A percentile compares a stretch with the other conserved stretches of the same genome.
These are phyloP conservation scores for Crucihimalaya himalaica DNA, from an alignment of 345 rosid species.

Conservation along the genomic window DNA sequence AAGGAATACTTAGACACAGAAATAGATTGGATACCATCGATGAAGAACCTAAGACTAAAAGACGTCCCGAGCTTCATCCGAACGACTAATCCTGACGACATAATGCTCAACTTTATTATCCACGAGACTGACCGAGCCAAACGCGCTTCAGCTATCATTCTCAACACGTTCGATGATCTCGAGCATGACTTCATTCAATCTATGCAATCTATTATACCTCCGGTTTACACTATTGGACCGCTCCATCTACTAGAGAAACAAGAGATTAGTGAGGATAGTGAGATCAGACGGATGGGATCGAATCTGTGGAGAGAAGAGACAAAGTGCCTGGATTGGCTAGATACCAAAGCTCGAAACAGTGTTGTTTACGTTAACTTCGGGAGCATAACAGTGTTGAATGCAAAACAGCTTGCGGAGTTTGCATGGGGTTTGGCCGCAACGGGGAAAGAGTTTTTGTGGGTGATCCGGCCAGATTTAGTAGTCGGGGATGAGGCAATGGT, in stretches of 20 bases:
- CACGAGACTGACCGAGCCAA: conserved; percentile 35
- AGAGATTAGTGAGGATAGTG: conserved; percentile 1
- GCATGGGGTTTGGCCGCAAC: conserved; percentile 68
- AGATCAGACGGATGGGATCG: conserved; percentile 38
- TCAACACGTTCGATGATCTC: conserved; percentile 49
- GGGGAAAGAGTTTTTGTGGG: conserved; percentile 53
- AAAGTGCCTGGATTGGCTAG: conserved; percentile 50
- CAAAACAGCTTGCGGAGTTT: conserved; percentile 47
- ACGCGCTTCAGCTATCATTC: conserved; percentile 48
- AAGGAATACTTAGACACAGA: conserved; percentile 54
- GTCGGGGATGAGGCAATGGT: conserved; percentile 45
- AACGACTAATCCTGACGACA: conserved; percentile 42
- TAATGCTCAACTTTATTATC: conserved; percentile 14
- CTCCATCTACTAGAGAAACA: conserved; percentile 41
- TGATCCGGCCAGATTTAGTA: conserved; percentile 57
- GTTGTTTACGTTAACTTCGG: conserved; percentile 65
- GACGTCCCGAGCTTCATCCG: conserved; percentile 52
- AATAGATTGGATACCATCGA: conserved; percentile 52
- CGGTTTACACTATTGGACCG: conserved; percentile 49
- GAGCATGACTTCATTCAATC: conserved; percentile 41
- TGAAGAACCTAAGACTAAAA: conserved; percentile 46
- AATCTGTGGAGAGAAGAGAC: conserved; percentile 58
- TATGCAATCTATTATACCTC: conserved; percentile 42
- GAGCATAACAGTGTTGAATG: conserved; percentile 52
- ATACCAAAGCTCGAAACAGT: conserved; percentile 45